Base-by-base conservation (phyloP, 495 filamentous ascomycete species). In the Parmelia sp. region DNA sequence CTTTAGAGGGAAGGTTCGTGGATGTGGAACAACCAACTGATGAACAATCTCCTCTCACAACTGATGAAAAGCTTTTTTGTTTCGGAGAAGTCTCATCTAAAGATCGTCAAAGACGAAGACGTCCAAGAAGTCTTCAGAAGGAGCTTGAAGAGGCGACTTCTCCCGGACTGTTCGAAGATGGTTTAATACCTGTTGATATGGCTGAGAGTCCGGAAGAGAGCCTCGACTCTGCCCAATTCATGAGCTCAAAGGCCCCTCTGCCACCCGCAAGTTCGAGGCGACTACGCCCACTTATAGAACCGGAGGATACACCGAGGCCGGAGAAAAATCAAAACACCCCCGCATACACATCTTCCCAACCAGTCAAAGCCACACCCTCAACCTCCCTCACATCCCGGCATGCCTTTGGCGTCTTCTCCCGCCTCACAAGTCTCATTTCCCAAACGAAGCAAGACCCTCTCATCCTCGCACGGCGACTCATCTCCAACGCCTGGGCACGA, bases 401-500 rank as follows among this genome's bases (percentile, higher is more conserved):
- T 10, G 67, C 67, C 14, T 56, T 57, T 57, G 61, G 70, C 42
- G 60, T 68, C 17, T 55, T 71, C 58, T 36, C 60, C 19, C 58
- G 70, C 36, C 61, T 68, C 23, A 66, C 63, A 12, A 36, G 29
- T 17, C 57, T 70, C 31, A 60, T 73, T 12, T 59, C 42, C n/a
- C 57, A 57, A 36, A 64, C 57, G 0, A 71, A 65, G 36, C 62
- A 68, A 57, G 64, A 70, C n/a, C 70, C 71, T 51, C 37, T 58
- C 4, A 47, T 53, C 9, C 37, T 73, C 21, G 73, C 68, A n/a
- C 67, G 68, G 11, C 70, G 63, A n/a, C 60, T 74, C n/a, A 49
- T 75, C 33, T 40, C 58, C 23, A 70, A 71, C 25, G 68, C 73
- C 47, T 74, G 74, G 74, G 27, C 42, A 31, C 53, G 58, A 14